These are phyloP conservation scores for Aspergillus biplanus DNA, from an alignment of 495 filamentous ascomycete genomes.

Conservation along the genomic window DNA sequence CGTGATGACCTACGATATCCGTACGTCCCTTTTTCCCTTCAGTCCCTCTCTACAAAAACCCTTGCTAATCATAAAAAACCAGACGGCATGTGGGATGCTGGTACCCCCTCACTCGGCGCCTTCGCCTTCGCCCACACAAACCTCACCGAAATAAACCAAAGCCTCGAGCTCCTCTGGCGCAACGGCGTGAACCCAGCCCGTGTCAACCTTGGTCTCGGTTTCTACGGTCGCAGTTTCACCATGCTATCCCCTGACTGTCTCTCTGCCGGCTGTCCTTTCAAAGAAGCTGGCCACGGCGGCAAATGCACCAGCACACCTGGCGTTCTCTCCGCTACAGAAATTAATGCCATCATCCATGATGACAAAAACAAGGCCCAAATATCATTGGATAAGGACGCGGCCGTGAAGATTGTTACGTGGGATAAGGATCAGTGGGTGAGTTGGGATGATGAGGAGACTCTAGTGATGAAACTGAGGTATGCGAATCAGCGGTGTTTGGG, in stretches of 20 bases:
- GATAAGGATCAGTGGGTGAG: constrained; percentile 51
- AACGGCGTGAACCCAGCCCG: constrained; percentile 36
- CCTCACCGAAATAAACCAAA: constrained; percentile 41
- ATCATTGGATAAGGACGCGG: constrained; percentile 20
- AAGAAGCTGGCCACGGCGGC: constrained; percentile 27
- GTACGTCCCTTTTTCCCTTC: constrained; percentile 24
- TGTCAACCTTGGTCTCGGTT: constrained; percentile 47
- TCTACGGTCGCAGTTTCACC: constrained; percentile 47
- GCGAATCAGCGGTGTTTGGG: constrained; percentile 39
- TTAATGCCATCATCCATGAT: constrained; percentile 18
- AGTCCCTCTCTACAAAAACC: not conserved
- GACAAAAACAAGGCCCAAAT: not conserved
- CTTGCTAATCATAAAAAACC: not conserved
- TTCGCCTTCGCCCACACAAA: constrained; percentile 40
- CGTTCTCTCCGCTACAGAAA: constrained; percentile 28
- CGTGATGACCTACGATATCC: constrained; percentile 55
- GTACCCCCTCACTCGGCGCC: constrained; percentile 22
- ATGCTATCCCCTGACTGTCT: constrained; percentile 39
- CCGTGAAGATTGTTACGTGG: constrained; percentile 43
- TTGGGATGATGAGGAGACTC: constrained; percentile 48
- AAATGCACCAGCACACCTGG: constrained; percentile 37
- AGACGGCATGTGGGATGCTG: constrained; percentile 34
- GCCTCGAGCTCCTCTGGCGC: constrained; percentile 44
- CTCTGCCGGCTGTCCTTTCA: constrained; percentile 33
- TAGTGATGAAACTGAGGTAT: constrained; percentile 43